Percentiles rank a stretch among this genome's conserved stretches.
These are phyloP conservation scores for Trichoderma gamsii DNA, from an alignment of 495 filamentous ascomycete genomes.

Conservation along the genomic window DNA sequence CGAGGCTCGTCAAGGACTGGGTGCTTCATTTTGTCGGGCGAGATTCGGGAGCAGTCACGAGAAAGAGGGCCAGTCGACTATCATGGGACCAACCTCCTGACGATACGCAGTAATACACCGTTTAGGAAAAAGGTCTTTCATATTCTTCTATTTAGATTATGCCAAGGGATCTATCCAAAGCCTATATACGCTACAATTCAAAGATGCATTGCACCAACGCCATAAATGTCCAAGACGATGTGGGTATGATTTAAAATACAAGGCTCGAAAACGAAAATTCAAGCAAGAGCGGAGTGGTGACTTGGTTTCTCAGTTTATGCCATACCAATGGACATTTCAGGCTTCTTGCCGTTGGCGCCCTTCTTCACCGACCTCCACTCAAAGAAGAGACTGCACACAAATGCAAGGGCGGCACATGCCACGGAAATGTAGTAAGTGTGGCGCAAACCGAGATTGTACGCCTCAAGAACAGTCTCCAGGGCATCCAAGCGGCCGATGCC, in stretches of 20 bases:
- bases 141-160: slow-evolving; percentile 6
- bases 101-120: slow-evolving; percentile 15
- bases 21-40: slow-evolving; percentile 61
- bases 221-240: background rate
- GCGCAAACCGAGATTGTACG: slow-evolving; percentile 41
- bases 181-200: background rate
- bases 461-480: slow-evolving; percentile 32
- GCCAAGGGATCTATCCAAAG: background rate
- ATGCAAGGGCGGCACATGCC: slow-evolving; percentile 34
- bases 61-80: background rate
- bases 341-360: slow-evolving; percentile 15
- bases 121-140: background rate
- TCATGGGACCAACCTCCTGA: slow-evolving; percentile 18
- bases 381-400: slow-evolving; percentile 33
- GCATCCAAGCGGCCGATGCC: slow-evolving; percentile 24
- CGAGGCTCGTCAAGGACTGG: slow-evolving; percentile 66
- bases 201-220: background rate
- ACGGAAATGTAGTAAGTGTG: slow-evolving; percentile 41
- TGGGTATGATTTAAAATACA: slow-evolving; percentile 8
- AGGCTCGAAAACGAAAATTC: background rate
- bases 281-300: background rate
- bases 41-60: slow-evolving; percentile 14
- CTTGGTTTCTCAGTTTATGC: background rate
- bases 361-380: slow-evolving; percentile 45
- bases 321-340: background rate